Base-by-base conservation (phyloP, 176 grass and related monocot genomes). In the Oryza longistaminata region DNA sequence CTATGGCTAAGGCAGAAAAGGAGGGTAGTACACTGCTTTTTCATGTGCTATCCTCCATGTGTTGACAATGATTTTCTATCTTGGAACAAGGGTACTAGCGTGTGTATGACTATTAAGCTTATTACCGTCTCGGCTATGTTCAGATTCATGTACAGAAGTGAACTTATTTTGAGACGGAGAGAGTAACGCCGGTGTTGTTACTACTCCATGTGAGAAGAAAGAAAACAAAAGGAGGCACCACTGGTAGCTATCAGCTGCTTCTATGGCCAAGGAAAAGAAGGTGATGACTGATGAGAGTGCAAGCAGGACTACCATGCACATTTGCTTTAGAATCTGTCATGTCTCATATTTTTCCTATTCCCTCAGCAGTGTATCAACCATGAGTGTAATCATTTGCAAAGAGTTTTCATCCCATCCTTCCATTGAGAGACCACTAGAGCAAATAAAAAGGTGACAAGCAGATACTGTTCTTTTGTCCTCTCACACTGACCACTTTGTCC, bases 401-500 rank as follows among this genome's bases (percentile, higher is more conserved):
- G 68, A 83, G 80, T 69, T 68, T 79, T 50, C 64, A 58, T 58
- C 42, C 42, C 80, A 58, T 58, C 42, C 80, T 83, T 90, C 60
- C 79, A 70, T 83, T 48, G 79, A 37, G 73, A 74, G 84, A 76
- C 73, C 34, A 58, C 6, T 58, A 71, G 73, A 60, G 66, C 60
- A 83, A 90, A 87, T 79, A 60, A 87, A 90, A 90, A 74, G 88
- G 45, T 68, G 66, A 61, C 67, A 61, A 77, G 45, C 78, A 75
- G 70, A 44, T 66, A 75, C 68, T 86, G 83, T 77, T 78, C 84
- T 90, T 83, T 87, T 87, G 88, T 87, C 88, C 79, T 87, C 80
- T 83, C 80, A 50, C 62, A 79, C 80, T 83, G 22, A 24, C 74
- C 84, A 64, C 80, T 87, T 87, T 87, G 84, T 87, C 84, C 74